Conservation (phyloP, 2,329 filamentous ascomycete genomes). For the Rugonectria rugulosa region DNA sequence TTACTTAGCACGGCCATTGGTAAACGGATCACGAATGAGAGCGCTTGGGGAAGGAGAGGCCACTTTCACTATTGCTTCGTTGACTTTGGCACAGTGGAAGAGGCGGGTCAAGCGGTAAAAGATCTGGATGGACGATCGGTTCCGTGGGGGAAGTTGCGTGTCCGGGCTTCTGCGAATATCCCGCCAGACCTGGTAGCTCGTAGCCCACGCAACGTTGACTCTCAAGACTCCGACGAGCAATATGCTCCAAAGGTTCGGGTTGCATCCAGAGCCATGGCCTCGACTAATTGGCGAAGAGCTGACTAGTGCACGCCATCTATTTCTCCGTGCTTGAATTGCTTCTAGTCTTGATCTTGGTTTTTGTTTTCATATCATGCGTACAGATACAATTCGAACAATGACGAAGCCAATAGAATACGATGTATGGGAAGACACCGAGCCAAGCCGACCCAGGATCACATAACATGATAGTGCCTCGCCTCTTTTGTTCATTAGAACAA, state of each 20-base stretch:
- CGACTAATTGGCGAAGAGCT: background rate
- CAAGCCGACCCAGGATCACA: too few relatives aligned
- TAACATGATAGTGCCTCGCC: too few relatives aligned
- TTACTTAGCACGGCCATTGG: slow-evolving; percentile 47
- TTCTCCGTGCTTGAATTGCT: too few relatives aligned
- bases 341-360: too few relatives aligned
- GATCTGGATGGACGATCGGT: slow-evolving; percentile 30
- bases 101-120: slow-evolving; percentile 59
- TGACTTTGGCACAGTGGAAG: slow-evolving; percentile 63
- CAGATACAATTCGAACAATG: too few relatives aligned
- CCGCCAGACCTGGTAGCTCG: background rate
- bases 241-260: background rate
- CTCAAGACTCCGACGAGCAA: background rate
- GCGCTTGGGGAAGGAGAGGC: slow-evolving; percentile 59
- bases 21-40: slow-evolving; percentile 66
- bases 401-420: too few relatives aligned
- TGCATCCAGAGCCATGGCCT: background rate
- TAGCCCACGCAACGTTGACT: background rate
- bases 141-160: background rate
- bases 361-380: too few relatives aligned
- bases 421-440: too few relatives aligned
- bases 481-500: too few relatives aligned
- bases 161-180: background rate
- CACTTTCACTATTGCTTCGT: slow-evolving; percentile 72
- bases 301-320: too few relatives aligned